Base-by-base conservation (phyloP, 2,329 filamentous ascomycete genomes). In the Metarhizium sp. region DNA sequence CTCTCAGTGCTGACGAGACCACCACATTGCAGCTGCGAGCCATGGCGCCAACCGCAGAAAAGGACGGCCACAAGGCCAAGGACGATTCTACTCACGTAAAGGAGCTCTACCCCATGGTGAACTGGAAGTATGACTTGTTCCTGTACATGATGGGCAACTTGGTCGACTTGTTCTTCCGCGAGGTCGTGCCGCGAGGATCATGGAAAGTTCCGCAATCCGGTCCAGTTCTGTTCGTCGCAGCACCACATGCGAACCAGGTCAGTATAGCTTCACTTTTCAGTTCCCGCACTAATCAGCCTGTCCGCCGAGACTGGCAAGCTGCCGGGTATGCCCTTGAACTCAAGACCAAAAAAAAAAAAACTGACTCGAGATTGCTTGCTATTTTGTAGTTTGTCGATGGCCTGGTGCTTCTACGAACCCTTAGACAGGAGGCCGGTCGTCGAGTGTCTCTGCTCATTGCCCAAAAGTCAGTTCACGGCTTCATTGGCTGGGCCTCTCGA, bases 151-250 rank as follows among this genome's bases (percentile, higher is more conserved):
- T 91, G 68, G 88, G 86, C 46, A 82, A 97, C 60, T 78, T 97
- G 53, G 85, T 95, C 61, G 94, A 99, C 72, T 84, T 96, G 62
- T 99, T 99, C 82, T 99, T 99, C 77, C 87, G 94, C 63, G 94
- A 99, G 73, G 90, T 99, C 16, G 92, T 97, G 69, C 94, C 94
- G 13, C 83, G 94, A 61, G 91, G 91, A 62, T 90, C 92, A 59
- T 99, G 94, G 91, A 92, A 92, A 71, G 88, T 99, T 48, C 94
- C 94, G 48, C 85, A 87, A 65, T 81, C 84, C 59, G 94, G 92
- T 0, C 92, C 94, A 1, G 83, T 99, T 59, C 89, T 99, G 57
- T 94, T 99, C 66, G 94, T 99, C 62, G 94, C 92, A 48, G 94
- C 92, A 54, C 94, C 94, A 61, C 94, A 99, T 77, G 92, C 92